Evolutionary conservation across 768 basidiomycete genomes (phyloP).

Genomic region (Sporobolomyces phaffii): DNA sequence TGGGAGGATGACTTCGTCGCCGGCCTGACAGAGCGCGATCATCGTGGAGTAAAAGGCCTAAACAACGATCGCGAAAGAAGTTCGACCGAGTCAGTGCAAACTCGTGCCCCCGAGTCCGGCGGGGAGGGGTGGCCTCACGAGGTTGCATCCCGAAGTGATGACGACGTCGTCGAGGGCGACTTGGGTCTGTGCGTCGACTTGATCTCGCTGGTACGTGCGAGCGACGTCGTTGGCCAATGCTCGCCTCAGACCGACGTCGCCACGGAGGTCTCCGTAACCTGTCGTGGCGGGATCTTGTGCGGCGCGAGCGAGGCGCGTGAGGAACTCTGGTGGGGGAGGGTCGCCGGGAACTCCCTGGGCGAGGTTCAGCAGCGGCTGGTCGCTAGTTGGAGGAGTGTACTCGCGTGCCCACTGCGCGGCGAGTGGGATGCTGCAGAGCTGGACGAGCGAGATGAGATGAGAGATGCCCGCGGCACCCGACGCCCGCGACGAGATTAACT

Average conservation of each 20-base stretch:
- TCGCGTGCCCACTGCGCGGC: conserved; percentile 12
- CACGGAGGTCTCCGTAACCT: conserved; percentile 23
- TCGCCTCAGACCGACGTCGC: conserved; percentile 9
- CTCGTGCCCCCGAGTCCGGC: not conserved
- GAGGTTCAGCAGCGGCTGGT: conserved; percentile 30
- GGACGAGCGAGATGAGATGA: not conserved
- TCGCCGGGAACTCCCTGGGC: conserved; percentile 57
- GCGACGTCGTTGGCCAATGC: conserved; percentile 57
- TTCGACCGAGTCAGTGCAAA: no score
- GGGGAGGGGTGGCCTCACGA: conserved; percentile 4
- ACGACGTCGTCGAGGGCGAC: conserved; percentile 19
- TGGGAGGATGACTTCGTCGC: conserved; percentile 42
- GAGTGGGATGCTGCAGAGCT: conserved; percentile 24
- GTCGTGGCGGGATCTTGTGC: conserved; percentile 18
- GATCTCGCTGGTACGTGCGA: conserved; percentile 53
- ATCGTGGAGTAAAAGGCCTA: conserved; percentile 42
- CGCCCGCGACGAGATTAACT: no score
- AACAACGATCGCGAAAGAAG: not conserved
- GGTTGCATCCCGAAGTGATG: conserved; percentile 41
- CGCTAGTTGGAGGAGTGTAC: conserved; percentile 8
- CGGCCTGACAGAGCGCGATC: conserved; percentile 34
- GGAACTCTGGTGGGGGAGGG: conserved; percentile 56
- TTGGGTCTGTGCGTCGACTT: not conserved
- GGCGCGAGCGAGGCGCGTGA: conserved; percentile 53
- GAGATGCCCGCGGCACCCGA: no score